Evolutionary conservation across 805 yeast genomes (phyloP).

Genomic region (Hanseniaspora hatyaiensis): DNA sequence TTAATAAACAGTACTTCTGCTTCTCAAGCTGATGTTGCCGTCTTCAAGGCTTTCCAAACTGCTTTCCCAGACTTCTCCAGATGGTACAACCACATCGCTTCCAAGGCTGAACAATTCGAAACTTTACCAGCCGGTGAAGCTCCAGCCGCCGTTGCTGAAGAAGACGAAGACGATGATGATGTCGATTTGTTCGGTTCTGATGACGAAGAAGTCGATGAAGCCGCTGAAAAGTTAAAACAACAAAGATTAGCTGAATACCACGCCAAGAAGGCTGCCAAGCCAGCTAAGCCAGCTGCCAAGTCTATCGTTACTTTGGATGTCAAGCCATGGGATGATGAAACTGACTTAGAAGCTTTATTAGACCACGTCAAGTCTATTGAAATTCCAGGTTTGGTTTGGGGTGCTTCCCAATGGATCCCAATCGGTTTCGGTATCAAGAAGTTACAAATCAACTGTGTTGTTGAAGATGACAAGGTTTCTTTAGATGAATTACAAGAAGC

Average conservation of each 20-base stretch:
- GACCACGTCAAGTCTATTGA: constrained; percentile 76
- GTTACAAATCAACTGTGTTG: constrained; percentile 95
- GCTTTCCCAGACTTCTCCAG: constrained; percentile 90
- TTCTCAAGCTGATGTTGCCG: constrained; percentile 90
- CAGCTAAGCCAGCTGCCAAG: constrained; percentile 98
- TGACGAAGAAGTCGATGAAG: constrained; percentile 84
- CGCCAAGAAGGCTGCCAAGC: constrained; percentile 93
- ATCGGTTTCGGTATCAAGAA: constrained; percentile 99
- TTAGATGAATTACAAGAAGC: constrained; percentile 71
- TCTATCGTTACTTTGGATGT: constrained; percentile 92
- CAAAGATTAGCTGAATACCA: constrained; percentile 96
- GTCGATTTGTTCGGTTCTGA: constrained; percentile 90
- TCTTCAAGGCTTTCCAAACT: constrained; percentile 85
- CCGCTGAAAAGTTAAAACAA: constrained; percentile 93
- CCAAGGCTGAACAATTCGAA: constrained; percentile 75
- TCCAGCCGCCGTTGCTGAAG: constrained; percentile 47
- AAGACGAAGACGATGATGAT: constrained; percentile 78
- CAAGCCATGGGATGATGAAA: constrained; percentile 99
- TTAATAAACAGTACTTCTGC: constrained; percentile 56
- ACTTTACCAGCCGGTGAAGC: constrained; percentile 64
- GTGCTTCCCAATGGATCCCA: constrained; percentile 91
- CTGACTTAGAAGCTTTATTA: constrained; percentile 79
- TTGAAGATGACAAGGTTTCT: constrained; percentile 94
- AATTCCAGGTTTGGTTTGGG: constrained; percentile 94
- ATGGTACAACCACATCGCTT: constrained; percentile 98